phyloP scores from a whole-genome alignment of 2,329 filamentous ascomycete genomes.

The Diaporthe sp. region DNA sequence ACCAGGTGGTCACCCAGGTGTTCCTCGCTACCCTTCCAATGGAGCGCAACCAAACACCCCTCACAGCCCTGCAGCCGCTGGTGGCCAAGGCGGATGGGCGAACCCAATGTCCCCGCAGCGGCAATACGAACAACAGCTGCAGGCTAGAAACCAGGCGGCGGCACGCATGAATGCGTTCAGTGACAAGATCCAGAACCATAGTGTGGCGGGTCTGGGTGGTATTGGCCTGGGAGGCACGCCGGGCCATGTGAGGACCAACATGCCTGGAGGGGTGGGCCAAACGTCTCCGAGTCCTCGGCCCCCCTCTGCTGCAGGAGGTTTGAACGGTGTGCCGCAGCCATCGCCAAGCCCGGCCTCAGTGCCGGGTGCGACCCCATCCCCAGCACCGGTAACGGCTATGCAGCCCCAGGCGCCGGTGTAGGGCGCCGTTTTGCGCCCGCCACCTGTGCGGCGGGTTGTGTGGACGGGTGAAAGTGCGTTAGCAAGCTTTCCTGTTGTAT shows the following conservation, averaged over 20 bases:
- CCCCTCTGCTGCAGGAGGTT: constrained; percentile 32
- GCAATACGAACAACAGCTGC: constrained; percentile 47
- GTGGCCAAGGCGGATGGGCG: constrained; percentile 32
- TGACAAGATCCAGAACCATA: constrained; percentile 56
- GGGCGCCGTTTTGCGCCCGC: neutral
- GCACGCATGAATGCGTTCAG: constrained; percentile 36
- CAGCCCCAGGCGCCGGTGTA: constrained; percentile 46
- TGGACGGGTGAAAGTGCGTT: neutral
- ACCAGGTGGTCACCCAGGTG: constrained; percentile 37
- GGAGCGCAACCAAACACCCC: constrained; percentile 33
- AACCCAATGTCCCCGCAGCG: constrained; percentile 45
- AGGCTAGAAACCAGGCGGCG: constrained; percentile 29
- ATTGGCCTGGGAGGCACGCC: constrained; percentile 53
- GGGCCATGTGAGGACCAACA: constrained; percentile 55
- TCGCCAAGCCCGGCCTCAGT: constrained; percentile 45
- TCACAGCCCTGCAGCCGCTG: constrained; percentile 30
- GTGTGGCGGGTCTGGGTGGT: constrained; percentile 55
- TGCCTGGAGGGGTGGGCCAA: constrained; percentile 49
- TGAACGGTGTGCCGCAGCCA: constrained; percentile 43
- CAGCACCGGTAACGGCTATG: constrained; percentile 54
- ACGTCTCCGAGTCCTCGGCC: constrained; percentile 54
- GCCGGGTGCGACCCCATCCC: constrained; percentile 47
- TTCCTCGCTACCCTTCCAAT: constrained; percentile 40
- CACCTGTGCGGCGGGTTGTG: neutral
- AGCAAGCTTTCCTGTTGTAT: neutral